A percentile compares a stretch with the other conserved stretches of the same genome.
Evolutionary conservation across 495 filamentous ascomycete genomes (phyloP).

Genomic region (Podospora sp.): DNA sequence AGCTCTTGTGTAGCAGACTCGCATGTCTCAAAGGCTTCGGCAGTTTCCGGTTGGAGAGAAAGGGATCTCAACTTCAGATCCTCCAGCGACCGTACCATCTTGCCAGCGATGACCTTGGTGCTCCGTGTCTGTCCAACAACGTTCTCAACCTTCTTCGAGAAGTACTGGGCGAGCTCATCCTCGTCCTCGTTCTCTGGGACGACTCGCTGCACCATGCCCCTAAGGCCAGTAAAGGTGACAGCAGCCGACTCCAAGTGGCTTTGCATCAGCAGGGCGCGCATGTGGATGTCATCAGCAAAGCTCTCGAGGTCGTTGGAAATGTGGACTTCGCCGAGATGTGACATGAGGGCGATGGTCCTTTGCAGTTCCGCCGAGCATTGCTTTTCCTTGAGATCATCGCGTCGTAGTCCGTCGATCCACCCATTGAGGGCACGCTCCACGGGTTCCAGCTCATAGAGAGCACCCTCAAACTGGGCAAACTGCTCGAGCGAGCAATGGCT

Average conservation of each 20-base stretch:
- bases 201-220: conserved; percentile 65
- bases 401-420: conserved; percentile 81
- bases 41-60: conserved; percentile 64
- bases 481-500: conserved; percentile 72
- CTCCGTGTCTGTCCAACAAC: conserved; percentile 76
- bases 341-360: conserved; percentile 79
- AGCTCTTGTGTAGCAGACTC: conserved; percentile 67
- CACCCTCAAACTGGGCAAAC: conserved; percentile 73
- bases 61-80: conserved; percentile 78
- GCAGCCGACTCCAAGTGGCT: conserved; percentile 80
- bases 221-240: conserved; percentile 63
- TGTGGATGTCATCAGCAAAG: conserved; percentile 78
- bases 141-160: conserved; percentile 69
- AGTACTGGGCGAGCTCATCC: conserved; percentile 66
- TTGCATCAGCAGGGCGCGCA: conserved; percentile 72
- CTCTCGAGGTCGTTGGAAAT: conserved; percentile 71
- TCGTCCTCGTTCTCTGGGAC: conserved; percentile 55
- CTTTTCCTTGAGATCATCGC: conserved; percentile 84
- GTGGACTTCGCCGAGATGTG: conserved; percentile 79
- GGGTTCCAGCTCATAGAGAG: conserved; percentile 86
- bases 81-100: conserved; percentile 74
- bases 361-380: conserved; percentile 80
- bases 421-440: conserved; percentile 87
- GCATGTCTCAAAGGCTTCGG: conserved; percentile 54
- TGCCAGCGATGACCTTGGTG: conserved; percentile 80